phyloP scores from a whole-genome alignment of 495 filamentous ascomycete species.

The Hypoxylon trugodes region DNA sequence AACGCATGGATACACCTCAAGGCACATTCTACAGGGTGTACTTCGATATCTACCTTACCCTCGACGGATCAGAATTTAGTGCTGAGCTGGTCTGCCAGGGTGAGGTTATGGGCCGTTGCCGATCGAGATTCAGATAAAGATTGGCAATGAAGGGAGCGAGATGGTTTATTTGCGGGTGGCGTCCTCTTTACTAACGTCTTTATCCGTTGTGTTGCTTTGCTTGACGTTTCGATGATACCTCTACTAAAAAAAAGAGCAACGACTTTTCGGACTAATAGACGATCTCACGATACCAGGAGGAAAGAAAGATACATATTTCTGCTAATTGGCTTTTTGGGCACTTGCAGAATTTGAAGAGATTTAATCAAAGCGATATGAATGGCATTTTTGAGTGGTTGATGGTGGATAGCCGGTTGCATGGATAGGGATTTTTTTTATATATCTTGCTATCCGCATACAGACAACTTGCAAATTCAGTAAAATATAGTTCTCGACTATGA shows the following conservation, averaged over 20 bases:
- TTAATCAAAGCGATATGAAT: slow-evolving; percentile 15
- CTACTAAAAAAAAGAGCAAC: slow-evolving; percentile 27
- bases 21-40: slow-evolving; percentile 95
- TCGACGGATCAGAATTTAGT: slow-evolving; percentile 97
- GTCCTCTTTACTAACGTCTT: slow-evolving; percentile 22
- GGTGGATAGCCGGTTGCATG: slow-evolving; percentile 18
- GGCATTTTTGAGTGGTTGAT: slow-evolving; percentile 5
- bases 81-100: slow-evolving; percentile 98
- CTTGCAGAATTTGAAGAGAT: background rate
- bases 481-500: slow-evolving; percentile 2
- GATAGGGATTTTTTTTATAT: slow-evolving; percentile 6
- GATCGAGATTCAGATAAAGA: slow-evolving; percentile 80
- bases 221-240: slow-evolving; percentile 39
- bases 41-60: slow-evolving; percentile 85
- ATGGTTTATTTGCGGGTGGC: slow-evolving; percentile 10
- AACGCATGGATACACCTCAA: slow-evolving; percentile 98
- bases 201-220: slow-evolving; percentile 31
- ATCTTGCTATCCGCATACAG: slow-evolving; percentile 16
- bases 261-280: slow-evolving; percentile 15
- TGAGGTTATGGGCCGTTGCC: slow-evolving; percentile 97
- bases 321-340: background rate
- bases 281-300: slow-evolving; percentile 8
- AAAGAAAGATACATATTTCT: slow-evolving; percentile 12
- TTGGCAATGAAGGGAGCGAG: slow-evolving; percentile 1
- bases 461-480: slow-evolving; percentile 17